Evolutionary conservation across 164 flowering plant species (phyloP).

Genomic region (Saururus chinensis): DNA sequence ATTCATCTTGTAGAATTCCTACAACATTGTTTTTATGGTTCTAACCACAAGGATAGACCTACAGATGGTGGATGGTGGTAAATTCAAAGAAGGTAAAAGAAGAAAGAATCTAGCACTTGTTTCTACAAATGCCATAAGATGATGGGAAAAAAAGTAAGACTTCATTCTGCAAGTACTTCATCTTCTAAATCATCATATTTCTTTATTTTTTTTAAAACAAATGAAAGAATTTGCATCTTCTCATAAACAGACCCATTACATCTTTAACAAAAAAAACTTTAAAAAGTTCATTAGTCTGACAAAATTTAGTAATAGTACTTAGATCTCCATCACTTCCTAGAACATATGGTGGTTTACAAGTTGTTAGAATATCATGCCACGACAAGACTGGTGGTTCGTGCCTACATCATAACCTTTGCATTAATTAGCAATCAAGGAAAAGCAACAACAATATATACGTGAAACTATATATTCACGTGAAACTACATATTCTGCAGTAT

Average conservation of each 20-base stretch:
- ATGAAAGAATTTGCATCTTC: no score
- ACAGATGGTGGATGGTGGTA: no score
- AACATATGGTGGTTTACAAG: conserved; percentile 85
- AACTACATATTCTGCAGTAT: background rate
- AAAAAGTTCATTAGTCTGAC: background rate
- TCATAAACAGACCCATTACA: no score
- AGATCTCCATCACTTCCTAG: conserved; percentile 44
- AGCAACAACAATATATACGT: background rate
- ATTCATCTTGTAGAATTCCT: conserved; percentile 90
- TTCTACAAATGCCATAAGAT: no score
- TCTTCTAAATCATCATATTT: no score
- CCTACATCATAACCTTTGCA: conserved; percentile 28
- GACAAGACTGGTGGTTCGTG: conserved; percentile 97
- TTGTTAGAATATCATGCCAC: conserved; percentile 51
- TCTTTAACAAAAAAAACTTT: background rate
- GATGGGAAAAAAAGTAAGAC: no score
- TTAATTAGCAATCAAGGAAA: background rate
- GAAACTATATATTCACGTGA: conserved; percentile 36
- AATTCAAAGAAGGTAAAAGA: background rate
- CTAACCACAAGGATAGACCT: conserved; percentile 98
- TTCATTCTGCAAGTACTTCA: no score
- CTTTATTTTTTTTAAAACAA: no score
- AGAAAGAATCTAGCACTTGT: background rate
- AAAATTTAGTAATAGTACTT: background rate
- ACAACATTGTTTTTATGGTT: conserved; percentile 94